These are phyloP conservation scores for Fennellomyces sp. DNA, from an alignment of 371 early-diverging fungal species.

Conservation along the genomic window DNA sequence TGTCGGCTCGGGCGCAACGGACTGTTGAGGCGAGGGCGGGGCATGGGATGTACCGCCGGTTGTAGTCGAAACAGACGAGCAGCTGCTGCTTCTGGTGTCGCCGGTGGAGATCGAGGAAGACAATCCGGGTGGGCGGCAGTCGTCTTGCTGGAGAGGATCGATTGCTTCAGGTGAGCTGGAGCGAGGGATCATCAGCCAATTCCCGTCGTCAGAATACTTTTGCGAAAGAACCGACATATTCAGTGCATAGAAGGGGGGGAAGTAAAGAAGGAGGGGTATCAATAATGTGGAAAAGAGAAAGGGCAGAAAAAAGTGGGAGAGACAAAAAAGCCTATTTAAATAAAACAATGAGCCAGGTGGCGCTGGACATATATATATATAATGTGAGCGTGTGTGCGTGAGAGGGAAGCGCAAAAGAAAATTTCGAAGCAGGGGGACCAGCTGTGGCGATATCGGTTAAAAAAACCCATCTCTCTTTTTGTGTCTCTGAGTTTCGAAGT, in stretches of 20 bases:
- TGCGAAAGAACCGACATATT: not conserved
- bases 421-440: not conserved
- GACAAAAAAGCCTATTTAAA: not conserved
- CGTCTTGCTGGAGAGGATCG: constrained; percentile 13
- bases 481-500: constrained; percentile 1
- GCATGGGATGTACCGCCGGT: not conserved
- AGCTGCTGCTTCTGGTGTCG: constrained; percentile 33
- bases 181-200: constrained; percentile 15
- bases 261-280: not conserved
- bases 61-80: constrained; percentile 30
- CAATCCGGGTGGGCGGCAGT: constrained; percentile 15
- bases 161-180: constrained; percentile 19
- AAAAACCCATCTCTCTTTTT: not conserved
- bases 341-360: not conserved
- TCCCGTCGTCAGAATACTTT: constrained; percentile 5
- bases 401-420: not conserved
- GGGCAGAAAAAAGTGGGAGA: not conserved
- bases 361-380: too few relatives aligned
- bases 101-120: constrained; percentile 20
- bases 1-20: not conserved
- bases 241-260: not conserved
- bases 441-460: not conserved
- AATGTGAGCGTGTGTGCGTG: not conserved
- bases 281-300: not conserved
- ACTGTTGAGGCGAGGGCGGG: not conserved